Evolutionary conservation across 768 basidiomycete species (phyloP), one percentile per base, ranked within the genome.

Genomic region (Calocybe gangraenosa): DNA sequence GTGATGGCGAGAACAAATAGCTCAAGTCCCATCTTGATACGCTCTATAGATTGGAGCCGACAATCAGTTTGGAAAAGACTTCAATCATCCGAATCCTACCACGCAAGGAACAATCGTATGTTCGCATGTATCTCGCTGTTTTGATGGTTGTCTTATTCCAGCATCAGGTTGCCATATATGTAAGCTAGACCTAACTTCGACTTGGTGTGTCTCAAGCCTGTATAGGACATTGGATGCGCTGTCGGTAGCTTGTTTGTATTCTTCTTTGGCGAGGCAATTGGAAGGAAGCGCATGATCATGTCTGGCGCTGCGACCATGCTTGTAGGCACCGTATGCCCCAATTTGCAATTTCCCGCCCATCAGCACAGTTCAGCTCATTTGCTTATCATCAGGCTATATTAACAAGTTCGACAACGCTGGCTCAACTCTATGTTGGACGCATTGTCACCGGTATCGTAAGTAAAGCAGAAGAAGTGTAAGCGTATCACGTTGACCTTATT

Each of bases 231-330:
- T 22, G 68, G 67, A 14, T 70, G 66, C 49, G 68, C 63, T 15
- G 55, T 65, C 8, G 68, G 67, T 1, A 65, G 66, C 41, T 44
- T 70, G 28, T 53, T 67, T 18, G 62, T 64, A 1, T 68, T 70
- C 44, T 60, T 68, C 44, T 68, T 61, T 37, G 68, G 68, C n/a
- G 68, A 70, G 37, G 40, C 50, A 11, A 61, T 67, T 28, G 68
- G 67, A 10, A 48, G 68, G 38, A 70, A 68, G 39, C 59, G 62
- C 15, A 68, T 66, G 64, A 69, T 69, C 44, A 64, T 67, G 59
- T 58, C 57, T 9, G 66, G 67, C 8, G 68, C 66, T 17, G 44
- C 44, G 10, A 65, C 58, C 3, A 70, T 70, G 65, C 52, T 69
- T n/a, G 49, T 67, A 11, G 68, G 68, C 17, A 69, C 65, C 10